phyloP scores from a whole-genome alignment of 257 asterid genomes.

The Capsicum pubescens region DNA sequence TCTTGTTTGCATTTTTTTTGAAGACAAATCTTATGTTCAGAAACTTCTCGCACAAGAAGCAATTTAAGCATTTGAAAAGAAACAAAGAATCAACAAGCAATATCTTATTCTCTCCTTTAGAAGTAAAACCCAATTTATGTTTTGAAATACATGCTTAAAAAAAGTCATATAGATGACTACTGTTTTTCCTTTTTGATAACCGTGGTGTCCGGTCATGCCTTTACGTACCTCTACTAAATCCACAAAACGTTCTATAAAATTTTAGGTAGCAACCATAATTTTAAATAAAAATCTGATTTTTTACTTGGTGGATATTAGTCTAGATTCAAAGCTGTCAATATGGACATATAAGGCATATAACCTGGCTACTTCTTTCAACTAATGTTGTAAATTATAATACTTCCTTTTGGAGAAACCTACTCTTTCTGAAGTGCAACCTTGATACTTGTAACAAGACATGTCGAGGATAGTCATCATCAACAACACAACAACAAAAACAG shows the following conservation, averaged over 20 bases:
- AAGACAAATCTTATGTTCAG: conserved; percentile 69
- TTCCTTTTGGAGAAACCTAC: background rate
- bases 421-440: background rate
- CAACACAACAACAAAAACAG: background rate
- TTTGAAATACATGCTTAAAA: background rate
- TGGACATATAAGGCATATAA: background rate
- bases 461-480: background rate
- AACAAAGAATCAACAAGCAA: conserved; percentile 3
- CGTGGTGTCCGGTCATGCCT: no score
- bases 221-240: no score
- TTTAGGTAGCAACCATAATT: background rate
- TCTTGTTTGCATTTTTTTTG: conserved; percentile 69
- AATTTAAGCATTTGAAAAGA: conserved; percentile 37
- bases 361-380: conserved; percentile 1
- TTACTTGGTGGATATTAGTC: background rate
- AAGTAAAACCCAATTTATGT: background rate
- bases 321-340: background rate
- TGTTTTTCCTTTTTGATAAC: no score
- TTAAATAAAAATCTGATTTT: background rate
- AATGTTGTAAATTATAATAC: background rate
- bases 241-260: background rate
- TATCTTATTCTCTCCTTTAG: background rate
- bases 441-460: background rate
- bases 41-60: conserved; percentile 59
- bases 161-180: background rate